Evolutionary conservation across 78 protist species (phyloP).

Genomic region (Dictyostelium purpureum): DNA sequence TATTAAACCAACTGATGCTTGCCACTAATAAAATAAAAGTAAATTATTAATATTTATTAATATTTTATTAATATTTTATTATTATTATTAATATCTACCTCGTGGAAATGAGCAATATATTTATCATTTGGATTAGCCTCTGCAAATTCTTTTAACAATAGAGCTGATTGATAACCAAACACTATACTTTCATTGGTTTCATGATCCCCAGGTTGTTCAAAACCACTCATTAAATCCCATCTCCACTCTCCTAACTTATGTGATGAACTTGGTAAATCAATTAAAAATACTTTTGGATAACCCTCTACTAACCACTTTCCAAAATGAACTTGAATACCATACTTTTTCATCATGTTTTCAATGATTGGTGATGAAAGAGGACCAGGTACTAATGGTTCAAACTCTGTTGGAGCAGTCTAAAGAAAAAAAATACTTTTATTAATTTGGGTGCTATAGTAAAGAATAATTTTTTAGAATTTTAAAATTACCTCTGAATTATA

Average conservation of each 20-base stretch:
- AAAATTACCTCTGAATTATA: slow-evolving; percentile 53
- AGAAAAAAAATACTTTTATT: background rate
- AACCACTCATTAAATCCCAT: slow-evolving; percentile 70
- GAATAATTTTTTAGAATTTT: too few relatives aligned
- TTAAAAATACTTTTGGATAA: slow-evolving; percentile 72
- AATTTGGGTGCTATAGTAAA: background rate
- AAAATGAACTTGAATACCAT: slow-evolving; percentile 83
- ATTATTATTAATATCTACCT: slow-evolving; percentile 11
- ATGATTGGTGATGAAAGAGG: slow-evolving; percentile 29
- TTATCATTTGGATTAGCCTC: slow-evolving; percentile 11
- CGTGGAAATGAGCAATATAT: slow-evolving; percentile 91
- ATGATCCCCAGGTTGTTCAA: slow-evolving; percentile 78
- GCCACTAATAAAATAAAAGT: slow-evolving; percentile 64
- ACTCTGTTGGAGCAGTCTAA: slow-evolving; percentile 85
- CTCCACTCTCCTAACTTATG: slow-evolving; percentile 84
- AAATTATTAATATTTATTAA: background rate
- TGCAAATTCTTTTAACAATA: slow-evolving; percentile 85
- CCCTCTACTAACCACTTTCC: slow-evolving; percentile 92
- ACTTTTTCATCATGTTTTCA: slow-evolving; percentile 71
- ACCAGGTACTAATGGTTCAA: slow-evolving; percentile 81
- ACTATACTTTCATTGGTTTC: slow-evolving; percentile 86
- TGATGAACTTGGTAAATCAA: slow-evolving; percentile 50
- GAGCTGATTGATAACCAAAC: slow-evolving; percentile 85
- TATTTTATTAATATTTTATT: background rate
- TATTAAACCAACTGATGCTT: slow-evolving; percentile 84